These are phyloP conservation scores for Dictyostelium purpureum DNA, from an alignment of 78 protist genomes.

Conservation along the genomic window DNA sequence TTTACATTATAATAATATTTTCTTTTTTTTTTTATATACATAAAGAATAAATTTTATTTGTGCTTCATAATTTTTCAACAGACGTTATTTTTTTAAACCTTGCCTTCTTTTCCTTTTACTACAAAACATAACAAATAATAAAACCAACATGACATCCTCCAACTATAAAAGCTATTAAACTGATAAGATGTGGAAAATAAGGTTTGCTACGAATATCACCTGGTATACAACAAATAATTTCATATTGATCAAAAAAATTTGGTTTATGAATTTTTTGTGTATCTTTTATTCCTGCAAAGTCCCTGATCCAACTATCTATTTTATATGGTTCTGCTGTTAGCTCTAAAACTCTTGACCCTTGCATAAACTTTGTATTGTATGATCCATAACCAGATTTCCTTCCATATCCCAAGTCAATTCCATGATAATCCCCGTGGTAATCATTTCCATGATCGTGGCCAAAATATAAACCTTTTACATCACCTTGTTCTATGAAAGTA, in stretches of 20 bases:
- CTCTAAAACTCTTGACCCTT: conserved; percentile 18
- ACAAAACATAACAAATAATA: no score
- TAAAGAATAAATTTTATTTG: no score
- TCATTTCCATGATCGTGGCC: conserved; percentile 59
- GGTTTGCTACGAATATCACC: not conserved
- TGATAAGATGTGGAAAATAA: no score
- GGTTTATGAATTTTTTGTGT: conserved; percentile 3
- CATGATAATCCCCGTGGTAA: conserved; percentile 21
- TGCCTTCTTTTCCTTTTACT: no score
- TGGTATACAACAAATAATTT: not conserved
- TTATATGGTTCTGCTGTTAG: not conserved
- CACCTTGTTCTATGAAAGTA: not conserved
- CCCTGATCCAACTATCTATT: conserved; percentile 31
- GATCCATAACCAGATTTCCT: conserved; percentile 32
- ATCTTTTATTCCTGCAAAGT: not conserved
- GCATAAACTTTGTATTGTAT: not conserved
- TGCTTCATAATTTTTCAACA: no score
- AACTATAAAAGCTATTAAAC: no score
- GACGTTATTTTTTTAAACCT: no score
- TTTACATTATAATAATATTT: no score
- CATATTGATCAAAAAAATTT: not conserved
- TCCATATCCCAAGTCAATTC: conserved; percentile 43
- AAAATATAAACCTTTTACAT: conserved; percentile 44
- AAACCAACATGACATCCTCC: no score
- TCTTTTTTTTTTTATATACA: no score